Evolutionary conservation across 176 grass and related monocot species (phyloP), one percentile per base, ranked within the genome.

Genomic region (Musa troglodytarum): DNA sequence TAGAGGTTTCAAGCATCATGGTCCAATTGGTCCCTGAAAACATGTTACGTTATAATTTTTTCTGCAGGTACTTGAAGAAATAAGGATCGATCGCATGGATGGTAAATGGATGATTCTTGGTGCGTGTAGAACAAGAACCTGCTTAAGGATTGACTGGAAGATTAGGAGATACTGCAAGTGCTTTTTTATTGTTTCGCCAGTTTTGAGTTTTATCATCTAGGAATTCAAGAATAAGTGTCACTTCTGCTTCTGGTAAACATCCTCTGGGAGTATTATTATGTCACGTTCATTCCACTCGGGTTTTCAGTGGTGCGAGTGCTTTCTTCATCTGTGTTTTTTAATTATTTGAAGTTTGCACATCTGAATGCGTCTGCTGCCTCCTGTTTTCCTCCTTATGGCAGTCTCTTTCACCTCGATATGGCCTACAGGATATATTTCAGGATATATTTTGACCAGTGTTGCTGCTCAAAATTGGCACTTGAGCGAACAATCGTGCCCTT

Each of bases 381-480:
- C 26, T 16, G 81, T 98, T 87, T 98, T 90, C 75, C 95, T 91
- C 80, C 86, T 93, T 77, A 94, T 98, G 50, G 90, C 90, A 59
- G 88, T 99, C 76, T 89, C 94, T 83, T 87, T 98, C 58, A 81
- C 83, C 19, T 87, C 89, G 1, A 26, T 78, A 73, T 82, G 82
- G 81, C 68, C 80, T 54, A 75, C 93, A 49, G 19, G 64, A 26
- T 52, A 70, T 69, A 86, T 85, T 68, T n/a, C 93, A 49, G 19
- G 64, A 26, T 52, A 70, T 69, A 86, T 85, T 68, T n/a, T n/a
- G 71, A 70, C 74, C 3, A 0, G 21, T 67, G 61, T 22, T 17
- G 76, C 51, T 53, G 81, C 26, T 89, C 84, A 12, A 92, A 89
- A 67, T 80, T 72, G 76, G 89, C 76, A 17, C 80, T 52, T 67